These are phyloP conservation scores for Phyllosticta citrichinensis DNA, from an alignment of 2,329 filamentous ascomycete species.

Conservation along the genomic window DNA sequence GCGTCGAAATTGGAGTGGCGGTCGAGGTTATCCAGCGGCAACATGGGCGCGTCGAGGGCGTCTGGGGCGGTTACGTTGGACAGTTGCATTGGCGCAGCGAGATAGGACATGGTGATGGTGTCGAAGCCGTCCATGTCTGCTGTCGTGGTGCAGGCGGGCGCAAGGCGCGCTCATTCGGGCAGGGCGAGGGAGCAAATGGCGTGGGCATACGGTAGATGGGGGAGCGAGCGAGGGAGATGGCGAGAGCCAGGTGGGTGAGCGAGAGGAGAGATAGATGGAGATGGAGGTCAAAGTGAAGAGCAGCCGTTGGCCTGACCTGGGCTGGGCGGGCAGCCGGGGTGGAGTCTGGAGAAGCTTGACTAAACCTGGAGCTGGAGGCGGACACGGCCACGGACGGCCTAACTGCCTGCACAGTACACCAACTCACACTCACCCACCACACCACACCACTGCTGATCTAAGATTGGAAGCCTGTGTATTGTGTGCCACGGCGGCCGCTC, in stretches of 20 bases:
- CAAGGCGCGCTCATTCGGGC: not conserved
- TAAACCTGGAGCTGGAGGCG: not conserved
- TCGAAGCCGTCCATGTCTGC: conserved; percentile 46
- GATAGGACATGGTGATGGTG: conserved; percentile 52
- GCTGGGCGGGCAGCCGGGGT: not conserved
- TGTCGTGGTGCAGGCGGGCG: conserved; percentile 4
- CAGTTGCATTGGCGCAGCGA: conserved; percentile 48
- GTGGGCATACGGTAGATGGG: conserved; percentile 1
- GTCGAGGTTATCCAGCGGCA: conserved; percentile 46
- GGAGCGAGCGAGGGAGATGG: not conserved
- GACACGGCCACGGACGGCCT: not conserved
- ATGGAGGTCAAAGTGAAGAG: conserved; percentile 20
- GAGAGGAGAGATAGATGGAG: conserved; percentile 30
- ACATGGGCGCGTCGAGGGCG: conserved; percentile 28
- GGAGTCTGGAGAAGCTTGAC: not conserved
- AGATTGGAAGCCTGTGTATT: not conserved
- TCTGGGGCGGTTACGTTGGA: conserved; percentile 39
- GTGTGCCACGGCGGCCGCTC: not conserved
- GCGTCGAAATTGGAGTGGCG: conserved; percentile 51
- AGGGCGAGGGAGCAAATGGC: not conserved
- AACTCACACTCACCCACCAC: not conserved
- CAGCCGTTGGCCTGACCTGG: not conserved
- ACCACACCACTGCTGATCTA: not conserved
- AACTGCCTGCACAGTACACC: not conserved
- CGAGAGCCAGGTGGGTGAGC: not conserved